A percentile compares a stretch with the other conserved stretches of the same genome.
Conservation (phyloP, 371 early-diverging fungal genomes). For the Mortierella sp. region DNA sequence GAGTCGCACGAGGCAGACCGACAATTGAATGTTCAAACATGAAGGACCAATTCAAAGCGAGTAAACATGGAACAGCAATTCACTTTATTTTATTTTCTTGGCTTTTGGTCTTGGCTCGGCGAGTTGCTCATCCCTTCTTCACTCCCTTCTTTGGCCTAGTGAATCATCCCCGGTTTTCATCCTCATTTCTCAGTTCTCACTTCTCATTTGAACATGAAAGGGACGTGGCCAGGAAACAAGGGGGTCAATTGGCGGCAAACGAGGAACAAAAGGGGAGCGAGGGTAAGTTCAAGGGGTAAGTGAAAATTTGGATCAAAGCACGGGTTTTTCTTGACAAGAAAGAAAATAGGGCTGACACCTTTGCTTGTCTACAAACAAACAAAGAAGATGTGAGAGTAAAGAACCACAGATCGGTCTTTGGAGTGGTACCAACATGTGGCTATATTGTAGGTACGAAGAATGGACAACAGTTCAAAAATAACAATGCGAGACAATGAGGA, state of each 20-base stretch:
- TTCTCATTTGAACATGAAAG: neutral
- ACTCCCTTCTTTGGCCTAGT: neutral
- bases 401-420: conserved; percentile 5
- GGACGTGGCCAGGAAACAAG: neutral
- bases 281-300: neutral
- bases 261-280: neutral
- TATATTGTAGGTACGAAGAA: neutral
- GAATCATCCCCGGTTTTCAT: neutral
- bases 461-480: neutral
- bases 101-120: neutral
- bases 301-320: neutral
- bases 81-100: neutral
- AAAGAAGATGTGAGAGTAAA: neutral
- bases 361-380: neutral
- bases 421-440: neutral
- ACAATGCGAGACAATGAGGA: too few relatives aligned
- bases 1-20: neutral
- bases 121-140: neutral
- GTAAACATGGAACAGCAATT: neutral
- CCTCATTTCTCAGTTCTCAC: neutral
- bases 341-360: neutral
- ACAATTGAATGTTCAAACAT: neutral
- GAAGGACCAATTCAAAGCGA: neutral
- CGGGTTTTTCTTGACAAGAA: neutral
- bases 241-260: neutral